Evolutionary conservation across 1,284 basidiomycete species (phyloP).

Genomic region (Trichosporon asahii): DNA sequence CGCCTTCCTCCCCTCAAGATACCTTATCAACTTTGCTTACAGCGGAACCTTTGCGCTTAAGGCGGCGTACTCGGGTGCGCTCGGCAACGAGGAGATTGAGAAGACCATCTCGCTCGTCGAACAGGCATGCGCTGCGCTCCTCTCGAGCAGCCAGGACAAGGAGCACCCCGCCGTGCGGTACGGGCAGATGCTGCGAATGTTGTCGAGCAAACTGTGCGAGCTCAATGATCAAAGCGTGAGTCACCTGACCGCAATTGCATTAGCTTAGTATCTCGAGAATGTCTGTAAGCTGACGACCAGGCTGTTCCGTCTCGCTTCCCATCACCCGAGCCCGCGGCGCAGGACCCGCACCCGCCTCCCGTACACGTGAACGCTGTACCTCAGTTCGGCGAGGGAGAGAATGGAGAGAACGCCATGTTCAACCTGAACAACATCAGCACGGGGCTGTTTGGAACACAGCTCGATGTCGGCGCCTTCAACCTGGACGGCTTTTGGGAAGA

Average conservation of each 20-base stretch:
- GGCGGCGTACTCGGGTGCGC: constrained; percentile 44
- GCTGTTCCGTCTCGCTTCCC: constrained; percentile 46
- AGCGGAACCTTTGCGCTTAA: constrained; percentile 48
- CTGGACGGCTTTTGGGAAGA: constrained; percentile 49
- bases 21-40: constrained; percentile 49
- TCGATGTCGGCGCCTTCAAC: constrained; percentile 38
- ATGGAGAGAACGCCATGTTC: constrained; percentile 14
- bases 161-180: constrained; percentile 49
- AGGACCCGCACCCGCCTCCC: constrained; percentile 9
- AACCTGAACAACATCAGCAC: constrained; percentile 22
- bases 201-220: constrained; percentile 43
- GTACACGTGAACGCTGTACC: constrained; percentile 1
- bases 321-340: constrained; percentile 33
- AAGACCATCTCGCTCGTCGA: constrained; percentile 46
- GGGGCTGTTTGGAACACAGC: constrained; percentile 40
- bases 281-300: constrained; percentile 21
- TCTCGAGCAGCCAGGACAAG: constrained; percentile 40
- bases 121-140: constrained; percentile 38
- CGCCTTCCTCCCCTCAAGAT: constrained; percentile 44
- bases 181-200: constrained; percentile 46
- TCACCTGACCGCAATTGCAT: neutral
- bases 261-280: neutral
- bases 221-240: constrained; percentile 43
- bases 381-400: neutral
- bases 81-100: constrained; percentile 31